Conservation (phyloP, 2,329 filamentous ascomycete genomes). For the Cryoendolithus antarcticus region DNA sequence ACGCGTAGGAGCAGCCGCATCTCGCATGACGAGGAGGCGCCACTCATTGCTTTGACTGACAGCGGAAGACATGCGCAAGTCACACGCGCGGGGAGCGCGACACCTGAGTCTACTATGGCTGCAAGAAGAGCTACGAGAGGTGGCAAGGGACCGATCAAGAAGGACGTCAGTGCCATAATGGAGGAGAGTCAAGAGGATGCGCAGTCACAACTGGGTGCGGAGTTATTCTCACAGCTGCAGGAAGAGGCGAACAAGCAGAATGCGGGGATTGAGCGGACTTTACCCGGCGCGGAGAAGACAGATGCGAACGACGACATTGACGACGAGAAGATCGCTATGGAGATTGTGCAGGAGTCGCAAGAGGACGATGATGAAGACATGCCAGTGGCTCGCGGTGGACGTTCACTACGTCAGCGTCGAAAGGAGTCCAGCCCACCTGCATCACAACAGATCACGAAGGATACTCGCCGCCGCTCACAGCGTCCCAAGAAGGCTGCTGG, state of each 20-base stretch:
- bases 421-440: constrained; percentile 19
- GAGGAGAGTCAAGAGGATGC: constrained; percentile 42
- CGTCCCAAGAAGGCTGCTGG: constrained; percentile 27
- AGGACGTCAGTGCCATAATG: constrained; percentile 36
- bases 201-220: constrained; percentile 21
- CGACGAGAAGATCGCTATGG: constrained; percentile 21
- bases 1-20: constrained; percentile 46
- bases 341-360: constrained; percentile 31
- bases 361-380: constrained; percentile 46
- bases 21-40: constrained; percentile 44
- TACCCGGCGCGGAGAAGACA: neutral
- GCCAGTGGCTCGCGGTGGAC: constrained; percentile 36
- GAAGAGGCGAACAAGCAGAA: constrained; percentile 8
- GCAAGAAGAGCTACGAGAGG: constrained; percentile 30
- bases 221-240: constrained; percentile 20
- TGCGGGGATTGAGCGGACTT: too few relatives aligned
- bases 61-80: constrained; percentile 46
- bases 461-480: constrained; percentile 29
- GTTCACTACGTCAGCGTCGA: constrained; percentile 20
- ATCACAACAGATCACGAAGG: constrained; percentile 21
- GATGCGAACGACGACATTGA: constrained; percentile 23
- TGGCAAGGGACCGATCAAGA: constrained; percentile 35
- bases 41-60: constrained; percentile 45
- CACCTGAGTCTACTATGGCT: constrained; percentile 29
- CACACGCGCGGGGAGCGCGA: constrained; percentile 41